Evolutionary conservation across 345 rosid species (phyloP).

Genomic region (Moricandia moricandioides): DNA sequence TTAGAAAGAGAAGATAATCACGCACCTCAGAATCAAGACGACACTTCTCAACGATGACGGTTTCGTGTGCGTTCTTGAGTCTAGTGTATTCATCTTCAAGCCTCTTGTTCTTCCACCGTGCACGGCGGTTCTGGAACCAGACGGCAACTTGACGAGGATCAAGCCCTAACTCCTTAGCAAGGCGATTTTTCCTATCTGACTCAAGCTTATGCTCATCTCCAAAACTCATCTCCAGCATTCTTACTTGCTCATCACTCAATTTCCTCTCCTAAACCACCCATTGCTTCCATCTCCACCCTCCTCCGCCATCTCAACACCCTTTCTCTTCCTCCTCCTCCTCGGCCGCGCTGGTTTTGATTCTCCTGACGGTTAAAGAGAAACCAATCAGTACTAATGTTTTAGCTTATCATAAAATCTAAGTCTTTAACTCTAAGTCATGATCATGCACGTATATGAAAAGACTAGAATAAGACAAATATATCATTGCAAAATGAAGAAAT

Average conservation of each 20-base stretch:
- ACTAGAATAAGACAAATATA: slow-evolving; percentile 15
- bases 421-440: neutral
- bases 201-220: slow-evolving; percentile 79
- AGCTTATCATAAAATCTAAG: neutral
- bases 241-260: slow-evolving; percentile 59
- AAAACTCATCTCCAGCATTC: slow-evolving; percentile 60
- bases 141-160: slow-evolving; percentile 95
- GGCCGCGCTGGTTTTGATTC: slow-evolving; percentile 43
- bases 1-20: neutral
- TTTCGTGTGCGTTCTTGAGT: slow-evolving; percentile 53
- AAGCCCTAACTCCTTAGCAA: slow-evolving; percentile 76
- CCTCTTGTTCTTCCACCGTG: slow-evolving; percentile 85
- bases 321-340: slow-evolving; percentile 55
- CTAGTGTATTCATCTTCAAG: slow-evolving; percentile 70
- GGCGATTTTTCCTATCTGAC: slow-evolving; percentile 68
- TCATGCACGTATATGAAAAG: neutral
- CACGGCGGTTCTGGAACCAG: slow-evolving; percentile 97
- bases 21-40: slow-evolving; percentile 77
- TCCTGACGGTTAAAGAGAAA: slow-evolving; percentile 35
- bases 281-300: slow-evolving; percentile 25
- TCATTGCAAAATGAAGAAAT: neutral
- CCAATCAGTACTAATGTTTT: neutral
- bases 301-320: slow-evolving; percentile 21
- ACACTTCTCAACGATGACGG: slow-evolving; percentile 53
- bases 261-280: slow-evolving; percentile 58